phyloP scores from a whole-genome alignment of 768 basidiomycete genomes.

The button mushroom (Agaricus bisporus) region DNA sequence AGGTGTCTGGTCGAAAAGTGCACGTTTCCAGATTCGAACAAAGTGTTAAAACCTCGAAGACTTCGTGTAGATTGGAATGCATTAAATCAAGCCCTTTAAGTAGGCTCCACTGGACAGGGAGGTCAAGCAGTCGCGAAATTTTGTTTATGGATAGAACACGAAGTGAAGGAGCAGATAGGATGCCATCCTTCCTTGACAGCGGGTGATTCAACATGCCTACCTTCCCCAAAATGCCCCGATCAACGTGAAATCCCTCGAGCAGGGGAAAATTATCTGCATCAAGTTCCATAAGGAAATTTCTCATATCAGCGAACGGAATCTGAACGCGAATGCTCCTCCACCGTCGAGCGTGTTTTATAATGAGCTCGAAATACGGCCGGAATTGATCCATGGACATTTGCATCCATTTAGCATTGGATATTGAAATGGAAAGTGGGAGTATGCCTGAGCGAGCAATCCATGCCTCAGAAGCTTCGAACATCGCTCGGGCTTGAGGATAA shows the following conservation, averaged over 20 bases:
- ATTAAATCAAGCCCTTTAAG: not conserved
- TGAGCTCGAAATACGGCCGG: not conserved
- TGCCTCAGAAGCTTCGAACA: not conserved
- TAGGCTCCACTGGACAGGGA: not conserved
- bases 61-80: not conserved
- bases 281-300: not conserved
- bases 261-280: not conserved
- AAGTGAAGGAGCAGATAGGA: slow-evolving; percentile 1
- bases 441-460: slow-evolving; percentile 7
- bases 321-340: not conserved
- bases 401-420: not conserved
- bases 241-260: not conserved
- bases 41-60: not conserved
- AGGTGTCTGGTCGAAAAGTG: not conserved
- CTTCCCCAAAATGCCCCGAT: not conserved
- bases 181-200: not conserved
- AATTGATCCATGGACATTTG: not conserved
- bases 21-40: slow-evolving; percentile 1
- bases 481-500: not conserved
- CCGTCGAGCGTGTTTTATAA: not conserved
- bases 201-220: not conserved
- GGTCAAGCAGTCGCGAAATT: not conserved
- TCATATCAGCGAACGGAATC: not conserved
- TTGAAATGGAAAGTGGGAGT: slow-evolving; percentile 3
- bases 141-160: not conserved